Evolutionary conservation across 805 yeast species (phyloP).

Genomic region (Barnettozyma pratensis): DNA sequence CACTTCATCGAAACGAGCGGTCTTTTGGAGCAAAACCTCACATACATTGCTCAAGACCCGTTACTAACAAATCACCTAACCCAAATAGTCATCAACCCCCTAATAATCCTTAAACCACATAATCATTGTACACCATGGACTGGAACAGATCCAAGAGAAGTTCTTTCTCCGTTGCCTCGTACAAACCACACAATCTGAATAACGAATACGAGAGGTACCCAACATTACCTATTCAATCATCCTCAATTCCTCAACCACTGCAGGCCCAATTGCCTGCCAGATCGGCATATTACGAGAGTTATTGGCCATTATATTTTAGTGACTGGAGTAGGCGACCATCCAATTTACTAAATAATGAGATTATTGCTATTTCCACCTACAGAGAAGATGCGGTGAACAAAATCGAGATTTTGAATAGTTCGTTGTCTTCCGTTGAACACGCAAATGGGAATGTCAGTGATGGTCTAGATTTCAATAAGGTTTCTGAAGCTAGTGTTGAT

Average conservation of each 20-base stretch:
- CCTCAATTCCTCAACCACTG: constrained; percentile 7
- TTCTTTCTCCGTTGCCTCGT: constrained; percentile 23
- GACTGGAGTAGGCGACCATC: constrained; percentile 44
- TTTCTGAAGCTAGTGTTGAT: constrained; percentile 48
- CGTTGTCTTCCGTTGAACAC: constrained; percentile 21
- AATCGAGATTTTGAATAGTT: constrained; percentile 45
- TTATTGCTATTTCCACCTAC: constrained; percentile 68
- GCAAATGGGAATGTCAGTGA: constrained; percentile 21
- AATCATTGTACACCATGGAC: constrained; percentile 14
- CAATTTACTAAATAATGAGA: constrained; percentile 32
- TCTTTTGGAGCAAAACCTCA: too few relatives aligned
- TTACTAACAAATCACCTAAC: neutral
- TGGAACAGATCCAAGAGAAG: constrained; percentile 24
- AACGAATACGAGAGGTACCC: constrained; percentile 15
- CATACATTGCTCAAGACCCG: neutral
- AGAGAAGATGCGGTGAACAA: constrained; percentile 73
- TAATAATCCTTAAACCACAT: neutral
- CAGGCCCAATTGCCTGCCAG: constrained; percentile 24
- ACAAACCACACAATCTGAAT: constrained; percentile 10
- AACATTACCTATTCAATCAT: constrained; percentile 4
- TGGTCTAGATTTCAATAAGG: constrained; percentile 38
- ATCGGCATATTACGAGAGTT: constrained; percentile 41
- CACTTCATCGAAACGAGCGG: too few relatives aligned
- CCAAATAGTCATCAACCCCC: too few relatives aligned
- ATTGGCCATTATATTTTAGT: constrained; percentile 44